phyloP scores from a whole-genome alignment of 495 filamentous ascomycete species.

The Penicillium antarcticum region DNA sequence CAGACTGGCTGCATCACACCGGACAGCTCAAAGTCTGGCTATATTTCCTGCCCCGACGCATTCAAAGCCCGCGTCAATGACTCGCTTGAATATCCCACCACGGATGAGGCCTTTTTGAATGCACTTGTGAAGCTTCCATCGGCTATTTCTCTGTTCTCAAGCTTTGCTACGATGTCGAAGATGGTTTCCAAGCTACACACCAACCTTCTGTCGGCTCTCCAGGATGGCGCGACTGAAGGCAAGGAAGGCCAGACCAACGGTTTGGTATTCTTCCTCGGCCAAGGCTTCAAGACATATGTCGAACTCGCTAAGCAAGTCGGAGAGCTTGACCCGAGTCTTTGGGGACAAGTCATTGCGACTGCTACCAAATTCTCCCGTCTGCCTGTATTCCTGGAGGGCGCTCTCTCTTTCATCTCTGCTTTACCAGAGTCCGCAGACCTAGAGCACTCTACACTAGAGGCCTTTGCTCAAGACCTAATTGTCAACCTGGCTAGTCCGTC shows the following conservation, averaged over 20 bases:
- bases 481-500: conserved; percentile 69
- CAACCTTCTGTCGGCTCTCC: conserved; percentile 24
- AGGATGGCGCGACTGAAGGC: conserved; percentile 21
- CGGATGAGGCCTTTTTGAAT: conserved; percentile 34
- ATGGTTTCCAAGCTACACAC: conserved; percentile 34
- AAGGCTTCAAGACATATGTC: conserved; percentile 48
- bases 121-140: conserved; percentile 38
- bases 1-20: conserved; percentile 47
- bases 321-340: conserved; percentile 50
- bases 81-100: conserved; percentile 50
- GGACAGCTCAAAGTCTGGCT: conserved; percentile 48
- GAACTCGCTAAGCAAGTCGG: conserved; percentile 28
- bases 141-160: conserved; percentile 35
- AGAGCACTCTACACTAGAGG: conserved; percentile 45
- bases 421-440: conserved; percentile 39
- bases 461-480: conserved; percentile 59
- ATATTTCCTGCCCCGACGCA: conserved; percentile 57
- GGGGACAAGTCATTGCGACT: conserved; percentile 55
- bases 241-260: conserved; percentile 16
- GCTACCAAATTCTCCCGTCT: conserved; percentile 60
- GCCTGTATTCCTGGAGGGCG: conserved; percentile 63
- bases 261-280: conserved; percentile 36
- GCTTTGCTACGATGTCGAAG: conserved; percentile 30
- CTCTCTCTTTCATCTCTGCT: conserved; percentile 55
- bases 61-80: conserved; percentile 69